Evolutionary conservation across 1,284 basidiomycete genomes (phyloP).

Genomic region (Austroboletus olivaceoglutinosus): DNA sequence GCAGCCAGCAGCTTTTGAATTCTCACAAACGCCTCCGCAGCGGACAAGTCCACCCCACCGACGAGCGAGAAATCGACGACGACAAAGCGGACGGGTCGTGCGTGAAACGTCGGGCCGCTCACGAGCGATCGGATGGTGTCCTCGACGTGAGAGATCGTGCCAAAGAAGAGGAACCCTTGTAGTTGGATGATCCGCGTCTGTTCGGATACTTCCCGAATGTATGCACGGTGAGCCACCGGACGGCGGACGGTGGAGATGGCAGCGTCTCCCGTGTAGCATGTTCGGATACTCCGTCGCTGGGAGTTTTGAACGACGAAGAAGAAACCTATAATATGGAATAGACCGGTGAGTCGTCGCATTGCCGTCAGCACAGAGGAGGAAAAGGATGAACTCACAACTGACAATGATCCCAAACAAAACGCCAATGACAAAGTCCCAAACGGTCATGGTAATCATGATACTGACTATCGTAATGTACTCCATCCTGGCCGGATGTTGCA

Average conservation of each 20-base stretch:
- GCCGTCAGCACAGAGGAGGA: not conserved
- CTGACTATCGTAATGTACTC: constrained; percentile 79
- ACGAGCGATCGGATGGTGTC: constrained; percentile 75
- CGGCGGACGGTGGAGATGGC: constrained; percentile 90
- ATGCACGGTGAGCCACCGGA: constrained; percentile 84
- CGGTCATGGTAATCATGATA: constrained; percentile 89
- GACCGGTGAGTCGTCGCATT: constrained; percentile 10
- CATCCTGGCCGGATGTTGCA: constrained; percentile 36
- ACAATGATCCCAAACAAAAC: constrained; percentile 91
- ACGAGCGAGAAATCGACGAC: constrained; percentile 85
- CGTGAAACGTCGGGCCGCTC: constrained; percentile 71
- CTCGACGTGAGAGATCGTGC: constrained; percentile 89
- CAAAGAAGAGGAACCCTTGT: constrained; percentile 96
- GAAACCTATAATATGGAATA: constrained; percentile 51
- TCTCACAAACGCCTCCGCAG: constrained; percentile 93
- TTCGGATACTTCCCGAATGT: constrained; percentile 86
- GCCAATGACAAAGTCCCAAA: constrained; percentile 93
- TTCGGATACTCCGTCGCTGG: constrained; percentile 77
- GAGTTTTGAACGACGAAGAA: constrained; percentile 97
- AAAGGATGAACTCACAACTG: constrained; percentile 61
- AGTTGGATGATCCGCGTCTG: constrained; percentile 90
- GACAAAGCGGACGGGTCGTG: constrained; percentile 86
- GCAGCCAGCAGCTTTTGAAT: constrained; percentile 81
- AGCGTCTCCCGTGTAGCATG: constrained; percentile 74
- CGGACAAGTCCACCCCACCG: constrained; percentile 89